Conservation (phyloP, 768 basidiomycete species). For the Termitomyces sp. region DNA sequence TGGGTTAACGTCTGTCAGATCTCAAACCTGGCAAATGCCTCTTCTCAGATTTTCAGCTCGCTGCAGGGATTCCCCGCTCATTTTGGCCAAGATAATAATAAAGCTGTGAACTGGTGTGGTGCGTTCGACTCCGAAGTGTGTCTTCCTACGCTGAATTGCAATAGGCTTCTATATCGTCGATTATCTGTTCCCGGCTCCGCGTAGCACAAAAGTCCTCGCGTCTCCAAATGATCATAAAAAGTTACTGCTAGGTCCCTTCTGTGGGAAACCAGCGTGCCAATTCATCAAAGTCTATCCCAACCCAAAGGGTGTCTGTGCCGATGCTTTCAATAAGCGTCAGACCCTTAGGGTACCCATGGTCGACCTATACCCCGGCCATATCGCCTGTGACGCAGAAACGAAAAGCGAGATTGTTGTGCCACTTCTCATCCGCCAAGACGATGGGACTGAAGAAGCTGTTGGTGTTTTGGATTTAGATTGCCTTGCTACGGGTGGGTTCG, state of each 20-base stretch:
- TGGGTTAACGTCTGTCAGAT: constrained; percentile 39
- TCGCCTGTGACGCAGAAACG: constrained; percentile 89
- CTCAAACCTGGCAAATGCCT: constrained; percentile 82
- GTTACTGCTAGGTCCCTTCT: constrained; percentile 79
- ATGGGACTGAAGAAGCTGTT: constrained; percentile 25
- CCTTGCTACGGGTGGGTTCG: constrained; percentile 63
- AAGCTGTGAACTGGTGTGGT: constrained; percentile 94
- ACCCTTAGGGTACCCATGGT: constrained; percentile 76
- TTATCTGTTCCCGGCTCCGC: constrained; percentile 51
- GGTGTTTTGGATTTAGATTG: constrained; percentile 89
- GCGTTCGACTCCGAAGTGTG: constrained; percentile 22
- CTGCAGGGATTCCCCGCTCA: constrained; percentile 59
- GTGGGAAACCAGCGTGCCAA: constrained; percentile 89
- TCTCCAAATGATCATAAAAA: constrained; percentile 18
- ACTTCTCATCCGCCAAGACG: constrained; percentile 33
- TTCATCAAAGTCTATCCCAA: constrained; percentile 57
- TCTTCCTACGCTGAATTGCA: background rate
- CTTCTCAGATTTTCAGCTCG: constrained; percentile 75
- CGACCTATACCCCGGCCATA: constrained; percentile 82
- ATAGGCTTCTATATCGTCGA: constrained; percentile 84
- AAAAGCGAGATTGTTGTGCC: constrained; percentile 90
- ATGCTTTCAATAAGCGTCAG: constrained; percentile 52
- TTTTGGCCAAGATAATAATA: constrained; percentile 56
- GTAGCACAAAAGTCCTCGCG: constrained; percentile 14
- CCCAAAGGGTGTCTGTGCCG: constrained; percentile 81